Base-by-base conservation (phyloP, 192 early-diverging fungal species). In the Neocallimastix lanati region DNA sequence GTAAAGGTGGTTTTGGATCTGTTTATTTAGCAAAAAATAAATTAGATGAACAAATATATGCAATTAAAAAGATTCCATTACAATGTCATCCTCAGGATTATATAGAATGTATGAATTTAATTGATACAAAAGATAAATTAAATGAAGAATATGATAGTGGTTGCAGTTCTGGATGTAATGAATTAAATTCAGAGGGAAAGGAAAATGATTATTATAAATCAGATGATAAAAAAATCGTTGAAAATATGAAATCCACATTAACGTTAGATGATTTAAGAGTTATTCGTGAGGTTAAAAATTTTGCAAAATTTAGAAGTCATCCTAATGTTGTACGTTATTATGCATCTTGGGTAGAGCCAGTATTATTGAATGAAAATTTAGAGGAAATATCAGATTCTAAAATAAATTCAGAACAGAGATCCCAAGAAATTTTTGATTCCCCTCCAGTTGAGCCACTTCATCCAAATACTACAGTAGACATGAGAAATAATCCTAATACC, bases 311-410 rank as follows among this genome's bases (percentile, higher is more conserved):
- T 67, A 87, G 92, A n/a, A 67, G 50, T 76, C 96, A 99, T 84
- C 88, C 86, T 27, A 96, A 98, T 81, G 93, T 99, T 29, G 94
- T 99, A 76, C 86, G 97, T 11, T 99, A 99, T 83, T 96, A 93
- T 82, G 88, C 90, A 29, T 93, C 92, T 30, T 99, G 97, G 97
- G 84, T 99, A 9, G 95, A 99, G 86, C 50, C 50, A 21, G 50
- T 67, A n/a, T 25, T 67, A n/a, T 16, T 67, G 7, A 67, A 67
- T 21, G 50, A n/a, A n/a, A 9, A 67, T n/a, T 67, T 67, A 67
- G 25, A 67, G 16, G 25, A 67, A 67, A n/a, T 67, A 11, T n/a
- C 50, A 67, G 50, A n/a, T 67, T 67, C 50, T 11, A 67, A 67
- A 67, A 16, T 67, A 7, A 67, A 25, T n/a, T 67, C 50, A 25